Evolutionary conservation across 169 alveolate genomes (phyloP), one percentile per base, ranked within the genome.

Genomic region (Sarcocystis neurona): DNA sequence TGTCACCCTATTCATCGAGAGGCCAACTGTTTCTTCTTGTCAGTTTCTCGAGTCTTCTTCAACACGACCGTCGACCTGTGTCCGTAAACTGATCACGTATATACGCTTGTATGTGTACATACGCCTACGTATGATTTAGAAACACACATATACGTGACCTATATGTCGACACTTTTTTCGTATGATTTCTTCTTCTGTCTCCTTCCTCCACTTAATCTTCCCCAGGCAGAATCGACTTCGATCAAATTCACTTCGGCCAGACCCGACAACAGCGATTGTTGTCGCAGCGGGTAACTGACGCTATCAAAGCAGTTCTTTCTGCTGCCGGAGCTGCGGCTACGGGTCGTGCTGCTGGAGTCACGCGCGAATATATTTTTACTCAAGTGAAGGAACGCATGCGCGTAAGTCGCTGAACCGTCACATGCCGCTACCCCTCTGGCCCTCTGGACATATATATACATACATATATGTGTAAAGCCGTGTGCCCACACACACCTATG

Each of bases 191-290:
- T n/a, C n/a, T n/a, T n/a, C n/a, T n/a, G n/a, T n/a, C n/a, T 63
- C 43, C 77, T 63, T 32, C 77, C 32, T 32, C 77, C 0, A 39
- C 77, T 63, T 46, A 46, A 8, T 34, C 47, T 66, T 46, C 60
- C 20, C 60, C 78, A 85, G 90, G 90, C 41, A 72, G 85, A 53
- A 85, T 85, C 39, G 90, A 85, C 68, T 85, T 85, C 37, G 90
- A 85, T n/a, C 90, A 85, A 39, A 77, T 85, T 27, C 84, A 85
- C 58, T 37, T 85, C n/a, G 90, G 90, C 46, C 90, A 85, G 34
- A 85, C 84, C 20, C 88, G 88, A 56, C 88, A 82, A 44, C 88
- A 82, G 88, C 88, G 88, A 56, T 20, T 82, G 88, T 34, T 82
- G 53, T 56, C 70, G 48, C 88, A 82, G 88, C 88, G 88, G 32